A percentile compares a stretch with the other conserved stretches of the same genome.
Conservation (phyloP, 2,329 filamentous ascomycete species). For the Fusarium sacchari region DNA sequence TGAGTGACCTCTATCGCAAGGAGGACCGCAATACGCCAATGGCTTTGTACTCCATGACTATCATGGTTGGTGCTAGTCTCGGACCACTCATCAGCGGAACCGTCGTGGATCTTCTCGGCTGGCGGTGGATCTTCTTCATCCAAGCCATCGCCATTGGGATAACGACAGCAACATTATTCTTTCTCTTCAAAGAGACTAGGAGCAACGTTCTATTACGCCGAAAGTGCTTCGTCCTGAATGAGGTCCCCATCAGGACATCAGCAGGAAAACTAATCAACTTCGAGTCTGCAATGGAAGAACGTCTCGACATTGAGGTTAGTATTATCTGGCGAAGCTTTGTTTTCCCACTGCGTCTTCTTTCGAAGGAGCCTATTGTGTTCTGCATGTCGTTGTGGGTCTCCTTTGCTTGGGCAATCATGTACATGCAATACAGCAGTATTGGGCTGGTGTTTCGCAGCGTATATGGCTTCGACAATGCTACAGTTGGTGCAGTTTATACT, state of each 20-base stretch:
- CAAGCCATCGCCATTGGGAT: constrained; percentile 68
- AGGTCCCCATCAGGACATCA: constrained; percentile 44
- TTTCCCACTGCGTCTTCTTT: constrained; percentile 56
- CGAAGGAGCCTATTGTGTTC: constrained; percentile 69
- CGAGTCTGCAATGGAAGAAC: constrained; percentile 9
- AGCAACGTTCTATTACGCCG: constrained; percentile 71
- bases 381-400: constrained; percentile 77
- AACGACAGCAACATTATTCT: constrained; percentile 63
- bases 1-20: constrained; percentile 73
- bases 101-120: constrained; percentile 66
- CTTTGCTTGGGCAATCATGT: constrained; percentile 77
- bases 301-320: constrained; percentile 29
- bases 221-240: constrained; percentile 68
- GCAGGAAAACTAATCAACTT: neutral
- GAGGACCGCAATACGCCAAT: constrained; percentile 74
- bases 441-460: constrained; percentile 72
- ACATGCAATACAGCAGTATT: constrained; percentile 66
- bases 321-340: constrained; percentile 45
- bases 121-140: constrained; percentile 75
- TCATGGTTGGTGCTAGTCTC: constrained; percentile 70
- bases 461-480: constrained; percentile 67
- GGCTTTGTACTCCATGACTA: constrained; percentile 71
- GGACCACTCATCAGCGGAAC: constrained; percentile 69
- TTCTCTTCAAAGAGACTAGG: constrained; percentile 75
- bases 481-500: constrained; percentile 71